Conservation (phyloP, 1,284 basidiomycete species). For the Leccinum proliferum region DNA sequence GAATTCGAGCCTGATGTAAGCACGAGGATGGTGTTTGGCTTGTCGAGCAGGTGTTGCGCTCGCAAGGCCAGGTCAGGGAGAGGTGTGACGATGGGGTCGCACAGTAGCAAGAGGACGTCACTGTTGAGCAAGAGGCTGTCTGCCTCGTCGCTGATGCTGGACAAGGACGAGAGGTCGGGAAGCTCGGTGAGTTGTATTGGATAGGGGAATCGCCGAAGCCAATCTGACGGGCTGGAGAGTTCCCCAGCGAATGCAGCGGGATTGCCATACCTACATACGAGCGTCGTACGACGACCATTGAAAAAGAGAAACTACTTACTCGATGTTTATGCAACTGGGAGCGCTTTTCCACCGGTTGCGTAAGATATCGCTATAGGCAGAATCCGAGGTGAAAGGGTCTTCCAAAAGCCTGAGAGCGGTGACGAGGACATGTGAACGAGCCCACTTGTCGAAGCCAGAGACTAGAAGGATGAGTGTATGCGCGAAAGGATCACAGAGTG, state of each 20-base stretch:
- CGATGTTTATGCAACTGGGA: constrained; percentile 32
- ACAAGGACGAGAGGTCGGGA: constrained; percentile 21
- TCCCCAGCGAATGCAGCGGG: constrained; percentile 13
- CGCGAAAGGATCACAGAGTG: neutral
- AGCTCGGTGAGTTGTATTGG: constrained; percentile 47
- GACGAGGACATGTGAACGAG: constrained; percentile 51
- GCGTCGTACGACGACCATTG: neutral
- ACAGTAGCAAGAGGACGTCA: constrained; percentile 55
- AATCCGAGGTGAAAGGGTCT: constrained; percentile 55
- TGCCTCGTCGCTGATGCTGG: constrained; percentile 12
- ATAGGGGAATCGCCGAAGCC: constrained; percentile 46
- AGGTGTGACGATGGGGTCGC: constrained; percentile 50
- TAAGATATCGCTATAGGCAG: constrained; percentile 35
- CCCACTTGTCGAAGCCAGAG: constrained; percentile 46
- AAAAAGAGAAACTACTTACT: constrained; percentile 31
- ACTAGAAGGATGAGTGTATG: constrained; percentile 35
- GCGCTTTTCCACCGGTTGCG: constrained; percentile 40
- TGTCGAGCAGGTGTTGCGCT: constrained; percentile 34
- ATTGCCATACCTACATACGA: constrained; percentile 23
- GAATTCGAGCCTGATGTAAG: constrained; percentile 33
- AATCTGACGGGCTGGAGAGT: constrained; percentile 40
- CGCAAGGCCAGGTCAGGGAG: constrained; percentile 34
- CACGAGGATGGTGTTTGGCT: constrained; percentile 49
- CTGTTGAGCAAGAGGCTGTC: constrained; percentile 39
- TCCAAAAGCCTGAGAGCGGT: constrained; percentile 50